Evolutionary conservation across 257 asterid genomes (phyloP).

Genomic region (Mitragyna speciosa): DNA sequence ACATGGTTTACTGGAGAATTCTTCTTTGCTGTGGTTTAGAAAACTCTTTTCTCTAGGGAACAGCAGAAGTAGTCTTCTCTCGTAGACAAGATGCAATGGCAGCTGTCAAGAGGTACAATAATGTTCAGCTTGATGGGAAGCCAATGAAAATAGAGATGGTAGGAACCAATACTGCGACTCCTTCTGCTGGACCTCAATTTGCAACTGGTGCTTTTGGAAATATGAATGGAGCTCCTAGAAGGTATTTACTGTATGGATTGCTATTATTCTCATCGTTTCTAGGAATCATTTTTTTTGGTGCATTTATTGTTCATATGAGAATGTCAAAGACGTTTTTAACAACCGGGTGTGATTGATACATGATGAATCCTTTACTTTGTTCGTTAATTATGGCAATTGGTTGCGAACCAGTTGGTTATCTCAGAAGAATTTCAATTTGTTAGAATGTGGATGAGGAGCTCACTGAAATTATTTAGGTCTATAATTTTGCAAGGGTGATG

Average conservation of each 20-base stretch:
- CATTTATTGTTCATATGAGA: not conserved
- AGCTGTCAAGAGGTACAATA: slow-evolving; percentile 62
- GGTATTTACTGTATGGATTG: slow-evolving; percentile 20
- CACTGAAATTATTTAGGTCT: not conserved
- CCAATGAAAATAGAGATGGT: slow-evolving; percentile 66
- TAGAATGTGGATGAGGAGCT: not conserved
- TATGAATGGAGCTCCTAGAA: slow-evolving; percentile 38
- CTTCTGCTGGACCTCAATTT: slow-evolving; percentile 35
- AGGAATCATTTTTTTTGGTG: not conserved
- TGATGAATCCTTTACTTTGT: not conserved
- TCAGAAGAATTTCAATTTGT: not conserved
- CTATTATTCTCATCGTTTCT: not conserved
- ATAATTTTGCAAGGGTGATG: not conserved
- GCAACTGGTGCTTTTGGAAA: slow-evolving; percentile 35
- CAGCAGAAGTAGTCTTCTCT: slow-evolving; percentile 77
- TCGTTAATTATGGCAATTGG: not conserved
- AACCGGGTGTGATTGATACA: not conserved
- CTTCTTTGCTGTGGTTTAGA: slow-evolving; percentile 33
- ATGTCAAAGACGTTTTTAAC: too few species aligned
- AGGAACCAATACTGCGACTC: slow-evolving; percentile 46
- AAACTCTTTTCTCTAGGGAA: slow-evolving; percentile 57
- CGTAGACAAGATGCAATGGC: slow-evolving; percentile 56
- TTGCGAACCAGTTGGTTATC: too few species aligned
- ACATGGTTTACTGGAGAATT: slow-evolving; percentile 26
- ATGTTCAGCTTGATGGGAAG: slow-evolving; percentile 70